Percentiles rank a stretch among this genome's conserved stretches.
These are phyloP conservation scores for Podaxis sp. DNA, from an alignment of 768 basidiomycete genomes.

Conservation along the genomic window DNA sequence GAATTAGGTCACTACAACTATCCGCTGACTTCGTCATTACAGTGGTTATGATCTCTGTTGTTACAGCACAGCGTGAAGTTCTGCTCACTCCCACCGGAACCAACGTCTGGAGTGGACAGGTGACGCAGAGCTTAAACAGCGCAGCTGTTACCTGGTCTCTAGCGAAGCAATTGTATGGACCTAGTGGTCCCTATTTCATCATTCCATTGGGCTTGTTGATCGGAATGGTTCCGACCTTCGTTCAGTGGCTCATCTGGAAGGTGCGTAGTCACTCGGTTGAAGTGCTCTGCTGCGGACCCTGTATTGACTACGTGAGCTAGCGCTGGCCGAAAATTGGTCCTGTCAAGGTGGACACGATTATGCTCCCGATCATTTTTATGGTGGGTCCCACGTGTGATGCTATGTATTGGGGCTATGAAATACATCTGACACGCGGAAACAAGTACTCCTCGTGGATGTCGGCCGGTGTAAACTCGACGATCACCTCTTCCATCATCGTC, in stretches of 20 bases:
- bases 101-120: slow-evolving; percentile 62
- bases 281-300: background rate
- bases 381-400: slow-evolving; percentile 22
- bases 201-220: slow-evolving; percentile 54
- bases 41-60: slow-evolving; percentile 61
- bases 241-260: slow-evolving; percentile 56
- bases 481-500: slow-evolving; percentile 47
- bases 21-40: slow-evolving; percentile 1
- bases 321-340: slow-evolving; percentile 56
- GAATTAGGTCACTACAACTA: slow-evolving; percentile 3
- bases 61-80: slow-evolving; percentile 52
- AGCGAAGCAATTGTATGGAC: slow-evolving; percentile 56
- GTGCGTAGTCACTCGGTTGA: slow-evolving; percentile 26
- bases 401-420: background rate
- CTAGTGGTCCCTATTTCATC: slow-evolving; percentile 54
- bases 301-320: slow-evolving; percentile 25
- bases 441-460: slow-evolving; percentile 44
- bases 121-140: slow-evolving; percentile 52
- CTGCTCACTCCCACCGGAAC: slow-evolving; percentile 53
- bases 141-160: slow-evolving; percentile 65
- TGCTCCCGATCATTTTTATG: slow-evolving; percentile 59
- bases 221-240: slow-evolving; percentile 49
- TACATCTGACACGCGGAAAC: background rate
- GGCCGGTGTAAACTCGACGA: slow-evolving; percentile 55
- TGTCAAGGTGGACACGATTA: slow-evolving; percentile 46